Conservation (phyloP, 352 stramenopile genomes). For the Aphanomyces euteiches region DNA sequence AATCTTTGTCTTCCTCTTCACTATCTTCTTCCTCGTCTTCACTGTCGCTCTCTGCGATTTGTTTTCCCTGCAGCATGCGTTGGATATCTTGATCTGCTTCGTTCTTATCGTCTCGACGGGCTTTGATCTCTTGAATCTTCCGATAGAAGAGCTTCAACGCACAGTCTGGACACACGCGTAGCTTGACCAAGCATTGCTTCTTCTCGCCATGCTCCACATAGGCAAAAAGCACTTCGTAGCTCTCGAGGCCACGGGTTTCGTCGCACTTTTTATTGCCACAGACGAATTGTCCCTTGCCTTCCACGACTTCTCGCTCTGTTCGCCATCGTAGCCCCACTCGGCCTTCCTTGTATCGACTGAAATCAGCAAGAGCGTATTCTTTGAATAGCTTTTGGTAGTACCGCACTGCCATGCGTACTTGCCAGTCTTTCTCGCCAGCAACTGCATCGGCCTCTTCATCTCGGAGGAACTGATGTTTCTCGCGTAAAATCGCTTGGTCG, state of each 20-base stretch:
- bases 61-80: constrained; percentile 9
- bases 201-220: constrained; percentile 60
- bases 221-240: constrained; percentile 77
- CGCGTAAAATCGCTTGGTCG: constrained; percentile 36
- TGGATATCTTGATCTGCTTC: neutral
- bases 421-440: constrained; percentile 54
- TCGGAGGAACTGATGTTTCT: constrained; percentile 73
- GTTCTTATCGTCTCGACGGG: constrained; percentile 33
- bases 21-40: neutral
- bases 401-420: constrained; percentile 71
- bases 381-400: constrained; percentile 83
- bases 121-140: constrained; percentile 40
- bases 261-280: constrained; percentile 77
- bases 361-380: constrained; percentile 74
- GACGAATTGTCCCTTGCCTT: constrained; percentile 73
- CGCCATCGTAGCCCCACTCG: constrained; percentile 76
- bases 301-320: constrained; percentile 67
- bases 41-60: constrained; percentile 11
- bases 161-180: constrained; percentile 59
- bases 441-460: constrained; percentile 60
- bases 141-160: constrained; percentile 67
- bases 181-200: constrained; percentile 76
- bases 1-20: neutral
- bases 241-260: constrained; percentile 41
- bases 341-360: constrained; percentile 57